Evolutionary conservation across 202 grass and related monocot genomes (phyloP).

Genomic region (Setaria viridis): DNA sequence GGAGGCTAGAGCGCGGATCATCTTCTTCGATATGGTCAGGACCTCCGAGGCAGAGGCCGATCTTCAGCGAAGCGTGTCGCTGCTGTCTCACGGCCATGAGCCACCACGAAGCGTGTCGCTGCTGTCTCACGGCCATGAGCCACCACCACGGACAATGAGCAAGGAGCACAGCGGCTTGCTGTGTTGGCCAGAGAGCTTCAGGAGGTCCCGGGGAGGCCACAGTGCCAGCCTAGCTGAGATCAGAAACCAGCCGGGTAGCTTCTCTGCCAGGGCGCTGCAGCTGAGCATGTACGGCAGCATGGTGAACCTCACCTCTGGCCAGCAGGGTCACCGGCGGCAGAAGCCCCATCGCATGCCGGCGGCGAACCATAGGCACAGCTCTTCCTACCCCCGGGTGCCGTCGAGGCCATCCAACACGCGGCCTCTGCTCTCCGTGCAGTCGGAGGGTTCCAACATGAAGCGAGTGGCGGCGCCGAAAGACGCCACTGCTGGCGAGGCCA

Average conservation of each 20-base stretch:
- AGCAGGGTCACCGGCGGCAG: slow-evolving; percentile 11
- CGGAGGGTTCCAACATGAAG: slow-evolving; percentile 66
- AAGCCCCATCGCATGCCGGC: slow-evolving; percentile 8
- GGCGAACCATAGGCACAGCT: slow-evolving; percentile 51
- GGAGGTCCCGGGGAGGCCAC: slow-evolving; percentile 44
- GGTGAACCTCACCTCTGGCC: slow-evolving; percentile 47
- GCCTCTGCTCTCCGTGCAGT: slow-evolving; percentile 61
- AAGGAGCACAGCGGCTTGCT: slow-evolving; percentile 73
- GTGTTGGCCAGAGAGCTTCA: slow-evolving; percentile 87
- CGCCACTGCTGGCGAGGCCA: neutral
- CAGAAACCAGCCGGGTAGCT: slow-evolving; percentile 45
- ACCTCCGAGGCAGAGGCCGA: slow-evolving; percentile 41
- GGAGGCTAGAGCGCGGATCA: slow-evolving; percentile 74
- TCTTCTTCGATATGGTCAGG: slow-evolving; percentile 63
- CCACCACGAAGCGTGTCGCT: slow-evolving; percentile 35
- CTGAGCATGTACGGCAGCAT: slow-evolving; percentile 93
- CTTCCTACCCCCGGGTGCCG: slow-evolving; percentile 70
- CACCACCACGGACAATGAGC: slow-evolving; percentile 46
- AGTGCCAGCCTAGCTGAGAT: slow-evolving; percentile 54
- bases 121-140: slow-evolving; percentile 54
- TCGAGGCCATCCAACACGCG: slow-evolving; percentile 43
- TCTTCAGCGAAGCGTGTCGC: slow-evolving; percentile 53
- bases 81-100: slow-evolving; percentile 56
- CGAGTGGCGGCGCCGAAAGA: slow-evolving; percentile 10
- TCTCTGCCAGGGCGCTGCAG: slow-evolving; percentile 78